These are phyloP conservation scores for Pichia sp. DNA, from an alignment of 1,139 yeast genomes.

Conservation along the genomic window DNA sequence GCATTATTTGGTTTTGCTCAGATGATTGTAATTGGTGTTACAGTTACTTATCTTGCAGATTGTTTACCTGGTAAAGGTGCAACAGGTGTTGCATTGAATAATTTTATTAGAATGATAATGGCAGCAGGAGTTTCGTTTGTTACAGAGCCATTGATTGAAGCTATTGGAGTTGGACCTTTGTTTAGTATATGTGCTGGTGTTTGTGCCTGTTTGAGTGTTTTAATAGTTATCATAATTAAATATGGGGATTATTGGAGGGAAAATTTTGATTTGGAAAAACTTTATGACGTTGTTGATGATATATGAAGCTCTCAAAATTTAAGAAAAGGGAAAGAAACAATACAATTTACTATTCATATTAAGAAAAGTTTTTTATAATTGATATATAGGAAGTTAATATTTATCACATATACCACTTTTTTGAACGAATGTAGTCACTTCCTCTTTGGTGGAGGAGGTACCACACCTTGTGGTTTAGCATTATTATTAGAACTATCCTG, in stretches of 20 bases:
- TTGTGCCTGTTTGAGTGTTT: constrained; percentile 37
- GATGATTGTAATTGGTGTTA: constrained; percentile 77
- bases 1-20: constrained; percentile 77
- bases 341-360: not conserved
- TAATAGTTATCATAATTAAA: constrained; percentile 44
- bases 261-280: constrained; percentile 49
- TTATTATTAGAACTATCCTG: constrained; percentile 2
- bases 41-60: constrained; percentile 76
- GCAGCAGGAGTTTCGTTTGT: constrained; percentile 75
- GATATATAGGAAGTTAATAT: too few species aligned
- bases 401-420: too few species aligned
- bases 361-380: not conserved
- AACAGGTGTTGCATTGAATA: constrained; percentile 80
- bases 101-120: constrained; percentile 61
- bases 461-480: not conserved
- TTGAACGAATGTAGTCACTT: not conserved
- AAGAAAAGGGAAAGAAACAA: too few species aligned
- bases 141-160: constrained; percentile 56
- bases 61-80: constrained; percentile 85
- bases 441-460: constrained; percentile 10
- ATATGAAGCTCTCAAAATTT: not conserved
- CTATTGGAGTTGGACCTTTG: constrained; percentile 65
- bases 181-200: constrained; percentile 60
- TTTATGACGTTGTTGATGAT: constrained; percentile 41
- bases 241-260: constrained; percentile 62